A percentile compares a stretch with the other conserved stretches of the same genome.
These are phyloP conservation scores for Aquilaria malaccensis DNA, from an alignment of 345 rosid genomes.

Conservation along the genomic window DNA sequence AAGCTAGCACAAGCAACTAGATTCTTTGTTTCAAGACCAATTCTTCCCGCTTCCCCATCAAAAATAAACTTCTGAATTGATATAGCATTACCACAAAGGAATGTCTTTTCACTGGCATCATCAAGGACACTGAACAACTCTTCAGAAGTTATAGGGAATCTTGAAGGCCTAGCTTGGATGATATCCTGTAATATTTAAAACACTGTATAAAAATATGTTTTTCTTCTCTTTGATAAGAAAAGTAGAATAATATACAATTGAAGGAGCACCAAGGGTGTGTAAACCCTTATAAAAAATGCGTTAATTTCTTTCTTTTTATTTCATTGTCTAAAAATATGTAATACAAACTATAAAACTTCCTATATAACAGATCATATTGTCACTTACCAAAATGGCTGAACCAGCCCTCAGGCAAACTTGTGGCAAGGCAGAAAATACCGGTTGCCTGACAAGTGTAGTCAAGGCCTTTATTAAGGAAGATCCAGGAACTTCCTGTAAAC, in stretches of 20 bases:
- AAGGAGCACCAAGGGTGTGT: not conserved
- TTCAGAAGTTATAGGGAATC: slow-evolving; percentile 69
- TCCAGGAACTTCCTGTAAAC: slow-evolving; percentile 58
- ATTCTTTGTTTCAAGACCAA: slow-evolving; percentile 76
- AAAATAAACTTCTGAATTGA: slow-evolving; percentile 85
- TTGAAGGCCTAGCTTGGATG: slow-evolving; percentile 55
- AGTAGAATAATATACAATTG: slow-evolving; percentile 6
- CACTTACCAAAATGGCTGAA: slow-evolving; percentile 72
- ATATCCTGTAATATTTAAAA: slow-evolving; percentile 51
- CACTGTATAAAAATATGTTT: not conserved
- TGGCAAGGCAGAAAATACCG: slow-evolving; percentile 62
- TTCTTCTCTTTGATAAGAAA: not conserved
- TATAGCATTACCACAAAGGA: slow-evolving; percentile 56
- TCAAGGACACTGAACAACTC: slow-evolving; percentile 81
- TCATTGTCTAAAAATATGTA: not conserved
- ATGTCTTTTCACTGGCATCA: slow-evolving; percentile 94
- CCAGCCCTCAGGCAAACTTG: slow-evolving; percentile 72
- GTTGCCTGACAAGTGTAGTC: slow-evolving; percentile 53
- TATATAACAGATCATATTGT: slow-evolving; percentile 13
- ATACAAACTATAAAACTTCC: slow-evolving; percentile 65
- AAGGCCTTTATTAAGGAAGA: slow-evolving; percentile 54
- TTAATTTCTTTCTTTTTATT: too few species aligned
- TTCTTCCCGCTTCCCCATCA: slow-evolving; percentile 78
- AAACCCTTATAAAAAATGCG: too few species aligned
- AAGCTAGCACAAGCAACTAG: slow-evolving; percentile 81